Evolutionary conservation across 148 eudicot genomes (phyloP), one percentile per base, ranked within the genome.

Genomic region (Persicaria maculosa): DNA sequence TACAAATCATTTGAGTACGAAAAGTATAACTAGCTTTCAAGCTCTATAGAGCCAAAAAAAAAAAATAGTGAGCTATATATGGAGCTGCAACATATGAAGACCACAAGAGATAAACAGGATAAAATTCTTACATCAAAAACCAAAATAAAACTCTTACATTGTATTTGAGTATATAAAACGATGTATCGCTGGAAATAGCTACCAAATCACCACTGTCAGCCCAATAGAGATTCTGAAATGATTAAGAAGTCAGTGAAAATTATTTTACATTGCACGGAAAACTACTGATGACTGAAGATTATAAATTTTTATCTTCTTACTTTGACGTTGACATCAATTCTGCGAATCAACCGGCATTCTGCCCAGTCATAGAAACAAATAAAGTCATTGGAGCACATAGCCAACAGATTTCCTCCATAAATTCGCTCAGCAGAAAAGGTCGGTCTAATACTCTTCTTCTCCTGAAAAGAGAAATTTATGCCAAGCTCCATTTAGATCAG

Each of bases 361-460:
- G 87, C 89, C 98, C 98, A 95, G 76, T 95, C 98, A 84, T 88
- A 92, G 77, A 95, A 95, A 84, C 92, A 94, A 74, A 94, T 90
- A 80, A 95, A 95, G 76, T 95, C 98, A 84, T 90, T 92, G 70
- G 97, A 92, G 79, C 97, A 95, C 91, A 95, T 90, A 44, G 98
- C 97, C 87, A 95, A 69, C 74, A 95, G 79, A 77, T 79, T 80
- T 82, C 98, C 98, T 25, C 98, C 98, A 77, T 86, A 89, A 54
- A 95, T 88, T 59, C 85, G 91, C 81, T 95, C 98, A 22, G 97
- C 97, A 68, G 97, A 90, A 80, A 95, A 95, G 44, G 93, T 86
- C 14, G 97, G 98, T 58, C 98, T 81, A 74, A 92, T 84, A 75
- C 96, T 90, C 87, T 84, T 92, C 88, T 89, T 95, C 78, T 95